Evolutionary conservation across 164 flowering plant species (phyloP), one percentile per base, ranked within the genome.

Genomic region (Santalum album): DNA sequence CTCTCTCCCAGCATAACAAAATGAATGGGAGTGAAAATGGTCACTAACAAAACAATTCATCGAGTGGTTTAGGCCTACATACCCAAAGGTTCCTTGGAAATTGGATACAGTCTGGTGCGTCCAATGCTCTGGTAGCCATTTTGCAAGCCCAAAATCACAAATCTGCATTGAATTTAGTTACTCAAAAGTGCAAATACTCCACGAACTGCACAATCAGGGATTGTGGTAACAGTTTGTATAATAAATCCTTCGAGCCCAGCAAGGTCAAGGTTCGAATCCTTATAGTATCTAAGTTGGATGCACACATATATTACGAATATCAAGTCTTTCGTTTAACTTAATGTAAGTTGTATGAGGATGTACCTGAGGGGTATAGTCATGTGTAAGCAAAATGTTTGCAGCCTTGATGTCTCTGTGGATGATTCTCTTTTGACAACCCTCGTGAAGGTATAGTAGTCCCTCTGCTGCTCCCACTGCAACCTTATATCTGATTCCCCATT

Each of bases 71-170:
- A 50, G 50, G 26, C 20, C 35, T 25, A 67, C 74, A 42, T 14
- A 75, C 98, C 98, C 98, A 44, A 91, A 83, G 47, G 97, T 92
- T 65, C 99, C 99, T 70, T 89, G 95, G 49, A 87, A 80, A 49
- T 73, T 76, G 20, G 95, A 74, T 6, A 89, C 75, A 6, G 76
- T 76, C 19, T 77, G 92, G 62, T 90, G 97, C 56, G 90, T 87
- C 95, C 95, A 92, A 22, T 84, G 73, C 61, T 85, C 79, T 1
- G 99, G 99, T 25, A 92, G 79, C 99, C 99, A 92, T 74, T 89
- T 92, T 25, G 99, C 87, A 5, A 89, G 95, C 54, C 99, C 99
- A 60, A 92, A 92, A 74, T 92, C 99, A 57, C 85, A 87, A 46
- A 92, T 83, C 99, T 92, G 85, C 35, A 74, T 20, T n/a, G 2